Conservation (phyloP, 164 flowering plant species). For the Taxillus chinensis region DNA sequence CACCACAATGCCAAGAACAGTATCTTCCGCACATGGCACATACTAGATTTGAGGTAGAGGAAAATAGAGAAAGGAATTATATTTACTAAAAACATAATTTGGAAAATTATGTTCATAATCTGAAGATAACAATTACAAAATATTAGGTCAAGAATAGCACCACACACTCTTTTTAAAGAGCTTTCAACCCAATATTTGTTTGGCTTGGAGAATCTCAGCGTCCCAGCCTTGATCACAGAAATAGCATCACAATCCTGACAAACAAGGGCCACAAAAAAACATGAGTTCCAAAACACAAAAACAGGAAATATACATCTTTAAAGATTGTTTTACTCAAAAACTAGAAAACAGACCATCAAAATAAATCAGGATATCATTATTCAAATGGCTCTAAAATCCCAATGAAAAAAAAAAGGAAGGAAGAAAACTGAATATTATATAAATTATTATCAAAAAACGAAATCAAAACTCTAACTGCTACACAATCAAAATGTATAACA, state of each 20-base stretch:
- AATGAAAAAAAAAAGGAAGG: too few relatives aligned
- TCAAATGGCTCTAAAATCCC: too few relatives aligned
- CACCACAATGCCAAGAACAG: conserved; percentile 82
- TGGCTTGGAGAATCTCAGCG: conserved; percentile 64
- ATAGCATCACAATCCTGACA: conserved; percentile 78
- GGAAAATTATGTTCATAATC: background rate
- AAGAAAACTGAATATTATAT: too few relatives aligned
- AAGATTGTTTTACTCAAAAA: too few relatives aligned
- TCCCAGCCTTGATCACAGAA: conserved; percentile 65
- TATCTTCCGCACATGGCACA: conserved; percentile 76
- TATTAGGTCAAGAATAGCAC: background rate
- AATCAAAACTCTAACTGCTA: too few relatives aligned
- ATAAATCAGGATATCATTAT: too few relatives aligned
- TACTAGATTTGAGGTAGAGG: conserved; percentile 33
- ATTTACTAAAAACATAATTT: background rate
- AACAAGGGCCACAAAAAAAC: background rate
- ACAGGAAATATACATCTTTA: too few relatives aligned
- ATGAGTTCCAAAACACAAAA: background rate
- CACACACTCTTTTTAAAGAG: conserved; percentile 78
- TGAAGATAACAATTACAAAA: too few relatives aligned
- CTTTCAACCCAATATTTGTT: conserved; percentile 96
- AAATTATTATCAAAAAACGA: too few relatives aligned
- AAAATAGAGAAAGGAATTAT: background rate
- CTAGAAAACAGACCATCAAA: too few relatives aligned
- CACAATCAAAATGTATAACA: too few relatives aligned